These are phyloP conservation scores for Populus trichocarpa DNA, from an alignment of 441 rosid genomes.

Conservation along the genomic window DNA sequence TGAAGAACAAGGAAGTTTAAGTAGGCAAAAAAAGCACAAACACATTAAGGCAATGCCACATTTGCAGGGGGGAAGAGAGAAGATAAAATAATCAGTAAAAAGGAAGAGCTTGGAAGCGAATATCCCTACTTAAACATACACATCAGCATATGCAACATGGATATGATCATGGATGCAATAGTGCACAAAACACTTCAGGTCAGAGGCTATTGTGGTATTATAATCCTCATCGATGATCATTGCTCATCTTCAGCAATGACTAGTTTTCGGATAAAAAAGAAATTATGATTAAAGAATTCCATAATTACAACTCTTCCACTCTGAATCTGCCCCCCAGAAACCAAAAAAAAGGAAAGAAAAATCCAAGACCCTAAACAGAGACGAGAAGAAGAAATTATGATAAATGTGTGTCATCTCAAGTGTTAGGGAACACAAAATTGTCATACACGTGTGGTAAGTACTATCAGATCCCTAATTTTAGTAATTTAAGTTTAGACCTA, in stretches of 20 bases:
- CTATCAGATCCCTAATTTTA: too few relatives aligned
- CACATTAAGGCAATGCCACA: neutral
- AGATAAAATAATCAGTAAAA: neutral
- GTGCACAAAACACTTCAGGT: neutral
- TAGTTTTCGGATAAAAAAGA: neutral
- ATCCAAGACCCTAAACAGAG: neutral
- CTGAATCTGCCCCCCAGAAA: neutral
- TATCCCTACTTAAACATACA: neutral
- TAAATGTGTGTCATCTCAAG: too few relatives aligned
- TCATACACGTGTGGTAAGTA: too few relatives aligned
- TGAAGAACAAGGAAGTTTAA: constrained; percentile 1
- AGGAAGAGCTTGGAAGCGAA: neutral
- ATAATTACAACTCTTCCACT: neutral
- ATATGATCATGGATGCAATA: neutral
- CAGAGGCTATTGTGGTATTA: neutral
- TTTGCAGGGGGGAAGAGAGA: neutral
- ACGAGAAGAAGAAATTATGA: neutral
- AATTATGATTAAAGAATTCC: neutral
- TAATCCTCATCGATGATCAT: neutral
- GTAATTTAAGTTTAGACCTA: too few relatives aligned
- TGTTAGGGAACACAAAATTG: too few relatives aligned
- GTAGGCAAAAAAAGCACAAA: neutral
- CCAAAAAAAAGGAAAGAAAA: neutral
- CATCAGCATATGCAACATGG: neutral
- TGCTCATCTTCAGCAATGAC: neutral